Conservation (phyloP, 2,329 filamentous ascomycete species). For the Cordyceps militaris region DNA sequence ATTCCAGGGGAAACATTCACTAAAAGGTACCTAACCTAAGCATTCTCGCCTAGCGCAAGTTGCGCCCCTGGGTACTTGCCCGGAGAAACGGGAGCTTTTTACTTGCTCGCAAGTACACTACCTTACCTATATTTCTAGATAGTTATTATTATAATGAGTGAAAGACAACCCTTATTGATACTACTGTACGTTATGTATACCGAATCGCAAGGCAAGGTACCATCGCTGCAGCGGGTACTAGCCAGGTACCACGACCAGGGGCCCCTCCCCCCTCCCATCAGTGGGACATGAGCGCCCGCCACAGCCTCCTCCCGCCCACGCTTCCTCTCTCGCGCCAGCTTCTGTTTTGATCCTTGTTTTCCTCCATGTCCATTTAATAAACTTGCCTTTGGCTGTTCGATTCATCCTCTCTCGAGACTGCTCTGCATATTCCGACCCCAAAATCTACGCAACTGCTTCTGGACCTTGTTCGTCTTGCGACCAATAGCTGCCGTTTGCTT, state of each 20-base stretch:
- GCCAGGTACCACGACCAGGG: background rate
- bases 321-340: conserved; percentile 3
- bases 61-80: no score
- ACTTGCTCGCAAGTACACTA: no score
- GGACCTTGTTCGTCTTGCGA: background rate
- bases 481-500: conserved; percentile 1
- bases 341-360: conserved; percentile 14
- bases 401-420: background rate
- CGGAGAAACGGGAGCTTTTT: no score
- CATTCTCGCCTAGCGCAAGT: background rate
- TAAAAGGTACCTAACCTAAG: no score
- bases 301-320: background rate
- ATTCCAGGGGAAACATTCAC: background rate
- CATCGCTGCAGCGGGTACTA: background rate
- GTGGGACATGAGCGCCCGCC: conserved; percentile 6
- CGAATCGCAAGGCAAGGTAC: background rate
- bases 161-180: no score
- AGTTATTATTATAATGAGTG: no score
- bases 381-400: background rate
- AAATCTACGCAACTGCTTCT: background rate
- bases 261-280: background rate
- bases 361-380: background rate
- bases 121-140: no score
- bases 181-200: background rate
- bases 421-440: background rate